Percentiles rank a stretch among this genome's conserved stretches.
phyloP scores from a whole-genome alignment of 179 eudicot species.

The Sideroxylon spinosum region DNA sequence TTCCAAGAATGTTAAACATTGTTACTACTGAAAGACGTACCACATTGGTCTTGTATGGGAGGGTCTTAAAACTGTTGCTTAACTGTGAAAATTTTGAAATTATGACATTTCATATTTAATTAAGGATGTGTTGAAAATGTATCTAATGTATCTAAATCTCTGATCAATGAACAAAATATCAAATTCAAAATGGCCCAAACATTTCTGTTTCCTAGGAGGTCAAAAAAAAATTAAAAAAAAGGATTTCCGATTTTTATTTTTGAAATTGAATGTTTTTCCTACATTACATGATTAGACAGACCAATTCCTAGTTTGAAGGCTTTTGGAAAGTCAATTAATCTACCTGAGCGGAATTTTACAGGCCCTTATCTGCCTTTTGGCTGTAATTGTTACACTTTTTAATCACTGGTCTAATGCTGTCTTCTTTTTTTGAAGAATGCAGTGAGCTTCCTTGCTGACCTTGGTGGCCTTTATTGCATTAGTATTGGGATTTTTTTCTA shows the following conservation, averaged over 20 bases:
- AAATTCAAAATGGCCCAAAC: no score
- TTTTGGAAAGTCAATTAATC: neutral
- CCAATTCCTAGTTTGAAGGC: neutral
- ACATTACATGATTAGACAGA: neutral
- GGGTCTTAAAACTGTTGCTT: no score
- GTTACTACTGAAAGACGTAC: no score
- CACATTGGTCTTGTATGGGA: no score
- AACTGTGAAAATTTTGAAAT: neutral
- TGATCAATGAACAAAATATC: no score
- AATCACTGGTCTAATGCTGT: constrained; percentile 23
- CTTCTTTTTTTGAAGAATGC: constrained; percentile 47
- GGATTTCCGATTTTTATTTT: neutral
- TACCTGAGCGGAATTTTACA: neutral
- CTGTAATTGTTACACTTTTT: neutral
- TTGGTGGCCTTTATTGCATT: constrained; percentile 88
- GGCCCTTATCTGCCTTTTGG: neutral
- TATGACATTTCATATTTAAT: neutral
- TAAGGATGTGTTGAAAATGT: neutral
- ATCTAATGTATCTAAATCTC: neutral
- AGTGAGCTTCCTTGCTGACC: constrained; percentile 94
- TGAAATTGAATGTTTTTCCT: neutral
- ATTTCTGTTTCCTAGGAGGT: no score
- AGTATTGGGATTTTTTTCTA: constrained; percentile 83
- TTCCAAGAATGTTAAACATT: no score
- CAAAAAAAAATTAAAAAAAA: neutral